Conservation (phyloP, 2,329 filamentous ascomycete species). For the Aschersonia sp. region DNA sequence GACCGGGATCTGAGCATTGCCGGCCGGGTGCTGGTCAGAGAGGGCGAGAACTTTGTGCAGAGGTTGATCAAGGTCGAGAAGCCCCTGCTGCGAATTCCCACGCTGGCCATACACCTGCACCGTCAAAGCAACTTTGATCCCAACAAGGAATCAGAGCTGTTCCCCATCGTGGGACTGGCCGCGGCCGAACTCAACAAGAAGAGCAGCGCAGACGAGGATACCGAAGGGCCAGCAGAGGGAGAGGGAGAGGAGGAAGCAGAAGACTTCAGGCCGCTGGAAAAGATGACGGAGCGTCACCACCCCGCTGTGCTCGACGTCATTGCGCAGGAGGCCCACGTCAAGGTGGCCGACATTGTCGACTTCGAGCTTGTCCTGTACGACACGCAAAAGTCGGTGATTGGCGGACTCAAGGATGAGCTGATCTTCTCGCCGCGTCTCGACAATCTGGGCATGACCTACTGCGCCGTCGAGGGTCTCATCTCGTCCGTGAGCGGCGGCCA, state of each 20-base stretch:
- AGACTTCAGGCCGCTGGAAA: constrained; percentile 61
- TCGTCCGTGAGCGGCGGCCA: constrained; percentile 47
- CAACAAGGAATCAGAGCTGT: constrained; percentile 94
- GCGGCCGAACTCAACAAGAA: constrained; percentile 77
- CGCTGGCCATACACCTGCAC: constrained; percentile 85
- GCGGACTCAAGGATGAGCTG: constrained; percentile 83
- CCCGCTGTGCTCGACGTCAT: constrained; percentile 75
- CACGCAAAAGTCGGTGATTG: constrained; percentile 78
- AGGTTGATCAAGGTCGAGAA: constrained; percentile 82
- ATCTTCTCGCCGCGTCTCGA: constrained; percentile 93
- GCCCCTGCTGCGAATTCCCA: constrained; percentile 83
- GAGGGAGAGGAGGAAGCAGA: constrained; percentile 27
- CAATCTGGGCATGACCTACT: constrained; percentile 94
- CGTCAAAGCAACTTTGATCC: constrained; percentile 75
- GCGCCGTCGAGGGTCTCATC: constrained; percentile 73
- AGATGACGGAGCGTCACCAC: constrained; percentile 73
- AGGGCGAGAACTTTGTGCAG: constrained; percentile 58
- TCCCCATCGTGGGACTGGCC: constrained; percentile 80
- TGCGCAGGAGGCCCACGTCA: constrained; percentile 60
- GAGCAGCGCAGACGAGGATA: constrained; percentile 25
- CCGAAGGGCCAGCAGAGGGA: constrained; percentile 29
- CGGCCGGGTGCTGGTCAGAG: constrained; percentile 70
- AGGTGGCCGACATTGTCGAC: constrained; percentile 63
- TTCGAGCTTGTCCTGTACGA: constrained; percentile 98
- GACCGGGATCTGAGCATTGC: constrained; percentile 87